Percentiles rank a stretch among this genome's conserved stretches.
phyloP scores from a whole-genome alignment of 192 early-diverging fungal species.

The Dissophora ornata region DNA sequence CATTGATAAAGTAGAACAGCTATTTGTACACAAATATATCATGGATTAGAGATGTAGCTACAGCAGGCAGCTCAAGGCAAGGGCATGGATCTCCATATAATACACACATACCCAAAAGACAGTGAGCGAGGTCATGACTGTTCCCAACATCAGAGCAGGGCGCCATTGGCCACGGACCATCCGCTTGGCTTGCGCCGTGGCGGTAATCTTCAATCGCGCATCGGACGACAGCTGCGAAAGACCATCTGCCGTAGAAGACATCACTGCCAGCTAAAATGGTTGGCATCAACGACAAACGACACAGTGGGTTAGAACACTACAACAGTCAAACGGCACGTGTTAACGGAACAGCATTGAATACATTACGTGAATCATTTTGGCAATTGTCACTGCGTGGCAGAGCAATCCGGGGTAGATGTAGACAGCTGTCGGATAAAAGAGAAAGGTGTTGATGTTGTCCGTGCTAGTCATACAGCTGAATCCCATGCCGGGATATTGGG shows the following conservation, averaged over 20 bases:
- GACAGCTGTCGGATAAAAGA: slow-evolving; percentile 44
- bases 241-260: slow-evolving; percentile 32
- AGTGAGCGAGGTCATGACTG: slow-evolving; percentile 17
- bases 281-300: not conserved
- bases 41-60: too few species aligned
- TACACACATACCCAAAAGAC: slow-evolving; percentile 48
- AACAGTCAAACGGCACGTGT: not conserved
- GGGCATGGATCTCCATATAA: too few species aligned
- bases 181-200: slow-evolving; percentile 45
- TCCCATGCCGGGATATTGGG: slow-evolving; percentile 43
- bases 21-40: not conserved
- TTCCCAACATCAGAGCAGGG: slow-evolving; percentile 40
- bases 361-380: slow-evolving; percentile 46
- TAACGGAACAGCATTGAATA: too few species aligned
- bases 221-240: slow-evolving; percentile 30
- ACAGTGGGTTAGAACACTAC: not conserved
- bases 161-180: slow-evolving; percentile 52
- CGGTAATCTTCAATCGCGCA: slow-evolving; percentile 19
- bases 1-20: slow-evolving; percentile 48
- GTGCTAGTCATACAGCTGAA: slow-evolving; percentile 44
- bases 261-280: slow-evolving; percentile 24
- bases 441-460: slow-evolving; percentile 33
- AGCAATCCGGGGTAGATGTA: slow-evolving; percentile 48
- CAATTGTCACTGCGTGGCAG: slow-evolving; percentile 28
- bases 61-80: too few species aligned